Conservation (phyloP, 2,329 filamentous ascomycete species). For the Fusarium nygamai region DNA sequence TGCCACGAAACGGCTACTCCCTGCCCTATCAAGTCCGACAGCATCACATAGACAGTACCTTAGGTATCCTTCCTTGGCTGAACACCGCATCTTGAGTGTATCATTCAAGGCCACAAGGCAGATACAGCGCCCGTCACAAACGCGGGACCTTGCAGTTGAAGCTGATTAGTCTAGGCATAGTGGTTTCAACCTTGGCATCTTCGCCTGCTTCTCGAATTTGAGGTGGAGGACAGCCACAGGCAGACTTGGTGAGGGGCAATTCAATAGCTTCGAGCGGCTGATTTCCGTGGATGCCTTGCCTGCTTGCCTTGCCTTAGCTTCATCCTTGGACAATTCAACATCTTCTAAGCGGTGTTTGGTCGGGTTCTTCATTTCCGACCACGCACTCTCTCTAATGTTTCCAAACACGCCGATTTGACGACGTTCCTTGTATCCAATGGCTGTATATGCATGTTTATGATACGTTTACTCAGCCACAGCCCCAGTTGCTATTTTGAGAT, state of each 20-base stretch:
- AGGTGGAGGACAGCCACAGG: not conserved
- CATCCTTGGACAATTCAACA: not conserved
- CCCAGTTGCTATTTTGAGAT: constrained; percentile 38
- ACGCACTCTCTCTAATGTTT: not conserved
- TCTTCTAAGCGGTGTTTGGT: not conserved
- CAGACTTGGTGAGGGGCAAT: not conserved
- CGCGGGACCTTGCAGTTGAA: not conserved
- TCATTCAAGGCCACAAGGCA: not conserved
- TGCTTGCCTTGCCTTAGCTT: not conserved
- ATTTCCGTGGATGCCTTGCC: not conserved
- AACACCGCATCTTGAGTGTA: not conserved
- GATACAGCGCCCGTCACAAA: not conserved
- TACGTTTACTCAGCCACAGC: constrained; percentile 35
- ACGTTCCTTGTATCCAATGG: not conserved
- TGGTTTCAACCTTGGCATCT: not conserved
- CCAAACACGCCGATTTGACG: not conserved
- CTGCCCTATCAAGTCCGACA: not conserved
- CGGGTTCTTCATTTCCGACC: not conserved
- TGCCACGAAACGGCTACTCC: constrained; percentile 7
- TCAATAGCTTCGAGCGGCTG: constrained; percentile 7
- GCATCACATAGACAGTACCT: not conserved
- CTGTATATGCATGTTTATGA: not conserved
- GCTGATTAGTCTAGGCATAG: not conserved
- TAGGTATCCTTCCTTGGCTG: not conserved
- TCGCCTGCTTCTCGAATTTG: constrained; percentile 1